phyloP scores from a whole-genome alignment of 148 eudicot species.

The Cornus kousa region DNA sequence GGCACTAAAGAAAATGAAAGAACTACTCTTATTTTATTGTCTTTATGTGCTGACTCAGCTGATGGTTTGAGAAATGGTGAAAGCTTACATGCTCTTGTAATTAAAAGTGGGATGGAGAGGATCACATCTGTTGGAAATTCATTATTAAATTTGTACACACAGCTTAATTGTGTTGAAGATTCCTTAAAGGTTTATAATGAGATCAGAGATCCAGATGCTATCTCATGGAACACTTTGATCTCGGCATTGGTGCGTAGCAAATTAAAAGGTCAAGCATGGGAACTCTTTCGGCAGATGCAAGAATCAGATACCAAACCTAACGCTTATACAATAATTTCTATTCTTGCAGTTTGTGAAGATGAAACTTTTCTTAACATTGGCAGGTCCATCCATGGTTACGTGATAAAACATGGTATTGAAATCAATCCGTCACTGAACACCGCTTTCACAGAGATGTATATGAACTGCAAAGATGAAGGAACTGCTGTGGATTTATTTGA shows the following conservation, averaged over 20 bases:
- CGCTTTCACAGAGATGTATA: conserved; percentile 48
- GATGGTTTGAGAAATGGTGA: conserved; percentile 23
- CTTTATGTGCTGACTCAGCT: conserved; percentile 26
- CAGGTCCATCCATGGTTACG: conserved; percentile 41
- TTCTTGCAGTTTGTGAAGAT: conserved; percentile 33
- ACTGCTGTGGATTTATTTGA: conserved; percentile 38
- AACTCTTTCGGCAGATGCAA: conserved; percentile 33
- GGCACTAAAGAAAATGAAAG: conserved; percentile 33
- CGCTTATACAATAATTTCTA: conserved; percentile 40
- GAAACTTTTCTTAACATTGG: conserved; percentile 27
- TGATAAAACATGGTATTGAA: conserved; percentile 29
- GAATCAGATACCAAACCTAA: conserved; percentile 33
- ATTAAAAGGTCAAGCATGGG: conserved; percentile 33
- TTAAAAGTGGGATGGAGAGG: conserved; percentile 28
- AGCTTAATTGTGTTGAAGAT: conserved; percentile 23
- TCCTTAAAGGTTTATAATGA: conserved; percentile 27
- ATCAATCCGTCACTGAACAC: conserved; percentile 34
- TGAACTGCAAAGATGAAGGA: conserved; percentile 36
- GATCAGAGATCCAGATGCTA: conserved; percentile 23
- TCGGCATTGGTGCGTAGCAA: conserved; percentile 26
- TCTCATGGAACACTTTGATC: conserved; percentile 44
- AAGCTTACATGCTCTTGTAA: conserved; percentile 36
- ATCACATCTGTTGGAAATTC: conserved; percentile 27
- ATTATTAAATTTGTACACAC: conserved; percentile 36
- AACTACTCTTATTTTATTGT: conserved; percentile 30